phyloP scores from a whole-genome alignment of 768 basidiomycete genomes.

The Boletus rubroflammeus region DNA sequence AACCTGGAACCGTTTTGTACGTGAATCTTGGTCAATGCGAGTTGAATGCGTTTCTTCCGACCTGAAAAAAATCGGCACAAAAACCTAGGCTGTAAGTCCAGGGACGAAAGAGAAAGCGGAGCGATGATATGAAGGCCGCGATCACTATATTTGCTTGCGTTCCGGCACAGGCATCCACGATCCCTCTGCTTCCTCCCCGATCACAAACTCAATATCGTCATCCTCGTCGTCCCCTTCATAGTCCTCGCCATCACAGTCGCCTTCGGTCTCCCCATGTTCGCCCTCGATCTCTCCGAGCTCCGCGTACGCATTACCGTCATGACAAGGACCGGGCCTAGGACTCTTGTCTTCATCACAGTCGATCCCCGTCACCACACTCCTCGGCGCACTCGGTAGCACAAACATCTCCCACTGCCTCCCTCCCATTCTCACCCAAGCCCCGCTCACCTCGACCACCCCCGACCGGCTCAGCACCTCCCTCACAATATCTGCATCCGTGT shows the following conservation, averaged over 20 bases:
- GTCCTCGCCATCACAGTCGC: constrained; percentile 33
- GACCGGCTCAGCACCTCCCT: constrained; percentile 68
- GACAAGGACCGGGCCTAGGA: background rate
- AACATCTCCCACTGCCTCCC: constrained; percentile 56
- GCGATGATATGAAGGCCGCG: background rate
- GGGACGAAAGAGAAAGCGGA: background rate
- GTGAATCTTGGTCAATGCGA: constrained; percentile 6
- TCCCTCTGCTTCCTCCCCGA: constrained; percentile 46
- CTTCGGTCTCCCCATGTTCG: constrained; percentile 21
- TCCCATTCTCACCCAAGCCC: constrained; percentile 65
- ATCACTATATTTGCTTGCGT: constrained; percentile 27
- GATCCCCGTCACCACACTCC: constrained; percentile 34
- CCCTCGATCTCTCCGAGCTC: constrained; percentile 14
- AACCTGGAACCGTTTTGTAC: constrained; percentile 2
- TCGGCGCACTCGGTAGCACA: constrained; percentile 55
- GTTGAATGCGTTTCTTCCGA: constrained; percentile 18
- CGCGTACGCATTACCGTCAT: background rate
- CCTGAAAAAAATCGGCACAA: constrained; percentile 2
- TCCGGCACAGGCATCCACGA: constrained; percentile 35
- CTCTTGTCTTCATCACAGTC: background rate
- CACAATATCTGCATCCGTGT: constrained; percentile 56
- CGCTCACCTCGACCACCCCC: constrained; percentile 63
- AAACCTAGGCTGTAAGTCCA: constrained; percentile 8
- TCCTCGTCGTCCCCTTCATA: constrained; percentile 55
- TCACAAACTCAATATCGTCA: constrained; percentile 75